Evolutionary conservation across 345 rosid species (phyloP).

Genomic region (Boechera retrofracta): DNA sequence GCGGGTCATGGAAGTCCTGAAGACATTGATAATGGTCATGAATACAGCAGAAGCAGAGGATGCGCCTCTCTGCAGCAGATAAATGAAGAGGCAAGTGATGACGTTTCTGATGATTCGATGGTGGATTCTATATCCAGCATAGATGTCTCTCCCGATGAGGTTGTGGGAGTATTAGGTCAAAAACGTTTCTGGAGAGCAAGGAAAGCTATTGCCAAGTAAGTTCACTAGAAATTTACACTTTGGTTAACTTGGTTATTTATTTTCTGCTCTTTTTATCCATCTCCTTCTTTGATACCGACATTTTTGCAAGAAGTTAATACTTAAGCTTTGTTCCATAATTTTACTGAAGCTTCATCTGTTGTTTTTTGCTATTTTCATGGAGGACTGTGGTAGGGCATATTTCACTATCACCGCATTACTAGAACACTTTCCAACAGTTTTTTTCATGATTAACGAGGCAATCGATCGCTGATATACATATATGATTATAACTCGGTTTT

Average conservation of each 20-base stretch:
- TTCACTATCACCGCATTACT: background rate
- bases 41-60: constrained; percentile 42
- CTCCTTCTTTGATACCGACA: constrained; percentile 3
- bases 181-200: constrained; percentile 95
- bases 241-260: background rate
- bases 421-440: background rate
- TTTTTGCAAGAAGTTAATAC: background rate
- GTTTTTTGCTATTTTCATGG: background rate
- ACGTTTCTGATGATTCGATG: constrained; percentile 62
- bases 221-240: constrained; percentile 9
- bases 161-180: constrained; percentile 87
- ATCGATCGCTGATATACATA: constrained; percentile 14
- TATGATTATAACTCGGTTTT: constrained; percentile 34
- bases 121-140: constrained; percentile 64
- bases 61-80: constrained; percentile 39
- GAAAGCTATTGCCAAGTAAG: constrained; percentile 89
- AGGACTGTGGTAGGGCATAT: background rate
- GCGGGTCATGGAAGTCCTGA: constrained; percentile 45
- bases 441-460: constrained; percentile 13
- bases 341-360: constrained; percentile 18
- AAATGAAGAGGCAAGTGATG: constrained; percentile 62
- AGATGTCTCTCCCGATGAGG: constrained; percentile 81
- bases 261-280: background rate
- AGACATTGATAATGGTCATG: constrained; percentile 47
- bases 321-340: background rate